Conservation (phyloP, 805 yeast species). For the Kazachstania kunashirensis region DNA sequence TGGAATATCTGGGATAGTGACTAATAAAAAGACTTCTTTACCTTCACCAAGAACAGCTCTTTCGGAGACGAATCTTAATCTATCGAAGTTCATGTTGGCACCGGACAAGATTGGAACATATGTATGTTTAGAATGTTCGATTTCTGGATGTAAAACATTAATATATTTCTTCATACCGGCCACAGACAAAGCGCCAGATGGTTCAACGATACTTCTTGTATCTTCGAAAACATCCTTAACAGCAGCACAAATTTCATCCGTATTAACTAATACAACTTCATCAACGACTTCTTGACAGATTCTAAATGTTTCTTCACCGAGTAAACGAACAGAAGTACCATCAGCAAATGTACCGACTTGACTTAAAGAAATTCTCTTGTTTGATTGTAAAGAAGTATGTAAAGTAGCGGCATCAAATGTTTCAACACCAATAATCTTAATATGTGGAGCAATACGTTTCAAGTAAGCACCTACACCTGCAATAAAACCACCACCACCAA, state of each 20-base stretch:
- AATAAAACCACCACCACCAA: conserved; percentile 96
- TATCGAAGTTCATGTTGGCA: conserved; percentile 96
- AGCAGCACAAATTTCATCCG: conserved; percentile 95
- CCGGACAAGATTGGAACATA: conserved; percentile 87
- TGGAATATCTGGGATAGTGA: conserved; percentile 85
- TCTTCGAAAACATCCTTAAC: conserved; percentile 95
- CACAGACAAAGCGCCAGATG: conserved; percentile 92
- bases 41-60: conserved; percentile 99
- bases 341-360: conserved; percentile 97
- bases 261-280: conserved; percentile 72
- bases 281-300: conserved; percentile 73
- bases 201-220: conserved; percentile 88
- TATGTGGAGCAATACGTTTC: conserved; percentile 95
- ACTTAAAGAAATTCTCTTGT: conserved; percentile 46
- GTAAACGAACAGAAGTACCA: conserved; percentile 88
- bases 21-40: conserved; percentile 83
- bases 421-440: conserved; percentile 91
- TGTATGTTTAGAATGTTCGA: conserved; percentile 58
- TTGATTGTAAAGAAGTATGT: conserved; percentile 52
- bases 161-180: conserved; percentile 90
- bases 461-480: conserved; percentile 86
- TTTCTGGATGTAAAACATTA: conserved; percentile 47
- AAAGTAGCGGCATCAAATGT: conserved; percentile 94
- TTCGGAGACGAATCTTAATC: conserved; percentile 91
- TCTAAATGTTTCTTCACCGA: conserved; percentile 89